Conservation (phyloP, 1,284 basidiomycete genomes). For the Schizopora paradoxa region DNA sequence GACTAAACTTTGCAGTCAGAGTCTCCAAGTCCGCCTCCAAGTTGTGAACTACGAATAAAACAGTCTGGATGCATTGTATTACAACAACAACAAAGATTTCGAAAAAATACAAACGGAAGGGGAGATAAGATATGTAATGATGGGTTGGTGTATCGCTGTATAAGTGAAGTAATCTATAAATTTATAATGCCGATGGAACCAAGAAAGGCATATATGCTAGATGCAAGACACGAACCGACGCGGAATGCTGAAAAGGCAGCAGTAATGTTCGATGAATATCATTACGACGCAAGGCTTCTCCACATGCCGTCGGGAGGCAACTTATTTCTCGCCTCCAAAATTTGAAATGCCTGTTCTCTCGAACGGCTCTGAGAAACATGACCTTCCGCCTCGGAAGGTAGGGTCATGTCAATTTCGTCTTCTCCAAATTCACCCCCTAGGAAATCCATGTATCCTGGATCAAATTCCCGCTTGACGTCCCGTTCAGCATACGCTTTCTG, state of each 20-base stretch:
- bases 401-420: slow-evolving; percentile 35
- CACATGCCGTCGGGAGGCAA: slow-evolving; percentile 68
- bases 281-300: slow-evolving; percentile 56
- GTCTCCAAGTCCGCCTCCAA: slow-evolving; percentile 2
- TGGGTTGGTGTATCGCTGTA: background rate
- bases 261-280: background rate
- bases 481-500: slow-evolving; percentile 61
- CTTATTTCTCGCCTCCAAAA: slow-evolving; percentile 55
- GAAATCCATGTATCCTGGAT: slow-evolving; percentile 66
- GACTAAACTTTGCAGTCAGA: slow-evolving; percentile 24
- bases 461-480: slow-evolving; percentile 53
- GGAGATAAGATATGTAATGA: background rate
- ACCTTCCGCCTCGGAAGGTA: slow-evolving; percentile 25
- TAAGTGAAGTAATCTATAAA: slow-evolving; percentile 1
- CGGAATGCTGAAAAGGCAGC: slow-evolving; percentile 6
- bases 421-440: slow-evolving; percentile 38
- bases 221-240: too few species aligned
- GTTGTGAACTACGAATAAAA: background rate
- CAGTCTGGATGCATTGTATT: background rate
- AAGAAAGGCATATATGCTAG: too few species aligned
- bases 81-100: background rate
- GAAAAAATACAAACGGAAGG: background rate
- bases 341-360: slow-evolving; percentile 55
- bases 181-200: too few species aligned
- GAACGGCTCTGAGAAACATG: slow-evolving; percentile 37